These are phyloP conservation scores for Penicillium turbatum DNA, from an alignment of 495 filamentous ascomycete species.

Conservation along the genomic window DNA sequence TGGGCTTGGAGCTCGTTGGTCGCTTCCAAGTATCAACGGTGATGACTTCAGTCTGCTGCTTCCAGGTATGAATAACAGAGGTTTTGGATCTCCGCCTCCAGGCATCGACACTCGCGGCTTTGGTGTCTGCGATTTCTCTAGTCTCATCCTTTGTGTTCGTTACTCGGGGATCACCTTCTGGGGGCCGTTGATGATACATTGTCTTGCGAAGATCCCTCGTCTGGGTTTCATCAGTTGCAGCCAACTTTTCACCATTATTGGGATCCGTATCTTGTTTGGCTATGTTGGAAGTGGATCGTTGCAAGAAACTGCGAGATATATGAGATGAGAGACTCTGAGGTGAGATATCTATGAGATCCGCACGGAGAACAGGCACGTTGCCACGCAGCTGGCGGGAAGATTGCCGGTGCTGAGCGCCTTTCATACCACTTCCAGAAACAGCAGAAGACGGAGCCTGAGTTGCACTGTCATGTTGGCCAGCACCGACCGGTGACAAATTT, in stretches of 20 bases:
- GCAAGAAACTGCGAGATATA: background rate
- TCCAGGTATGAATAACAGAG: background rate
- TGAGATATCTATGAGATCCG: constrained; percentile 6
- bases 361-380: background rate
- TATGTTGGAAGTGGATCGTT: background rate
- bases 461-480: too few species aligned
- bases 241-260: background rate
- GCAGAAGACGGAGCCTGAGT: too few species aligned
- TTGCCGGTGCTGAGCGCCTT: background rate
- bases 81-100: background rate
- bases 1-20: background rate
- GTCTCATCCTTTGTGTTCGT: background rate
- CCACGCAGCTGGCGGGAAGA: background rate
- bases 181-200: background rate
- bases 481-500: background rate
- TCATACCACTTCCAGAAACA: background rate
- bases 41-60: background rate
- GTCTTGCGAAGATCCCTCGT: background rate
- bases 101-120: background rate
- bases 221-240: background rate
- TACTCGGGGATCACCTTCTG: background rate
- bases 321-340: background rate
- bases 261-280: background rate
- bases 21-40: background rate
- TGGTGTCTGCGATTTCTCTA: background rate